phyloP scores from a whole-genome alignment of 345 rosid species.

The Brassica rapa region DNA sequence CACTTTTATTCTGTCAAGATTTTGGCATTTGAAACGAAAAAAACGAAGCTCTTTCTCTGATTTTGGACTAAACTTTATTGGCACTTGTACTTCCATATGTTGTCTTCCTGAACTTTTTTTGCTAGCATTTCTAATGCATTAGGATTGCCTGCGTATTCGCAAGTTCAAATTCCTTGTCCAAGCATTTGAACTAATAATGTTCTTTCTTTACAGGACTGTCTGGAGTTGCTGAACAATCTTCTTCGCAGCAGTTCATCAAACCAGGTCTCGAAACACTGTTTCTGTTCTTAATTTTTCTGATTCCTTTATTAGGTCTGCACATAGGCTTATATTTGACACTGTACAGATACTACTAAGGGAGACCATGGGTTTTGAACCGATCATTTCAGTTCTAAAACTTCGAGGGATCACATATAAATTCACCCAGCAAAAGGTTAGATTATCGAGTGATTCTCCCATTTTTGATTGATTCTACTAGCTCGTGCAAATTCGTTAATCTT shows the following conservation, averaged over 20 bases:
- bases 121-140: background rate
- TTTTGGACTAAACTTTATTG: background rate
- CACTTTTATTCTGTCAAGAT: background rate
- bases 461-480: constrained; percentile 15
- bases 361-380: constrained; percentile 85
- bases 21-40: background rate
- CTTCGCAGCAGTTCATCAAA: constrained; percentile 81
- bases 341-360: constrained; percentile 82
- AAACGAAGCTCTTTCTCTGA: background rate
- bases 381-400: constrained; percentile 72
- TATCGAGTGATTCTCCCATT: constrained; percentile 34
- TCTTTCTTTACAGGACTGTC: constrained; percentile 68
- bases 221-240: constrained; percentile 89
- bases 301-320: constrained; percentile 5
- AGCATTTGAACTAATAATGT: constrained; percentile 2
- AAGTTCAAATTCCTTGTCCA: constrained; percentile 13
- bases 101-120: background rate
- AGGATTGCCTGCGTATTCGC: constrained; percentile 8
- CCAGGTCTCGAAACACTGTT: constrained; percentile 58
- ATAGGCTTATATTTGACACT: constrained; percentile 37
- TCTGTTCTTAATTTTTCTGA: background rate
- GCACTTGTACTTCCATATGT: background rate
- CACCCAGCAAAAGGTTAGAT: constrained; percentile 96
- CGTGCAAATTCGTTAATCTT: constrained; percentile 48
- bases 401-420: constrained; percentile 81